Conservation (phyloP, 306 rosid genomes). For the Vigna unguiculata region DNA sequence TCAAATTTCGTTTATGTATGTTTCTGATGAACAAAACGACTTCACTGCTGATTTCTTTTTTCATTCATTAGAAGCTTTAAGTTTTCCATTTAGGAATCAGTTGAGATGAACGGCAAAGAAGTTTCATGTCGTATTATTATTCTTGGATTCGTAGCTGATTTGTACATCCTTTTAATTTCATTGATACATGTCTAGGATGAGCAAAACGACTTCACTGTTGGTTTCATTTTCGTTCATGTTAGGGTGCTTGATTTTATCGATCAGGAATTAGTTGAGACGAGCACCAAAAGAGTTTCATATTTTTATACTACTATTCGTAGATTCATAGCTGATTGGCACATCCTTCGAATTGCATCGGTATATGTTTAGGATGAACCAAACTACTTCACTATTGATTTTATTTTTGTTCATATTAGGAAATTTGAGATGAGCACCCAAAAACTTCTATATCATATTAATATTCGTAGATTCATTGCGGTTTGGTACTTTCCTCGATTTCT, state of each 20-base stretch:
- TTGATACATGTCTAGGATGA: conserved; percentile 24
- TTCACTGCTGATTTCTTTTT: conserved; percentile 34
- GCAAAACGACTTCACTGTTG: conserved; percentile 11
- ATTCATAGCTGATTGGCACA: conserved; percentile 14
- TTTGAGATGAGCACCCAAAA: neutral
- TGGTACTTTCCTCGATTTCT: conserved; percentile 2
- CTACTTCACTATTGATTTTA: conserved; percentile 11
- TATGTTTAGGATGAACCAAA: conserved; percentile 18
- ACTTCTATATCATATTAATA: neutral
- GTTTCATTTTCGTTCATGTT: conserved; percentile 31
- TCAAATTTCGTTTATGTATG: conserved; percentile 26
- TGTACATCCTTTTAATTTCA: conserved; percentile 8
- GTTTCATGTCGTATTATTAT: neutral
- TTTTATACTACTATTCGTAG: too few species aligned
- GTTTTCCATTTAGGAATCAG: conserved; percentile 30
- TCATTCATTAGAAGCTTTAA: neutral
- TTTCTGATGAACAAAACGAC: conserved; percentile 28
- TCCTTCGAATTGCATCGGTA: conserved; percentile 17
- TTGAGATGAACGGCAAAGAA: neutral
- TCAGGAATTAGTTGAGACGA: conserved; percentile 25
- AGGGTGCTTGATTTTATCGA: neutral
- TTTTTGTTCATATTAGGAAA: conserved; percentile 17
- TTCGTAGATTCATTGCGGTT: conserved; percentile 7
- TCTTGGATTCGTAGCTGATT: conserved; percentile 2
- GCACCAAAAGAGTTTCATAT: neutral